A percentile compares a stretch with the other conserved stretches of the same genome.
These are phyloP conservation scores for Hanseniaspora mollemarum DNA, from an alignment of 805 yeast species.

Conservation along the genomic window DNA sequence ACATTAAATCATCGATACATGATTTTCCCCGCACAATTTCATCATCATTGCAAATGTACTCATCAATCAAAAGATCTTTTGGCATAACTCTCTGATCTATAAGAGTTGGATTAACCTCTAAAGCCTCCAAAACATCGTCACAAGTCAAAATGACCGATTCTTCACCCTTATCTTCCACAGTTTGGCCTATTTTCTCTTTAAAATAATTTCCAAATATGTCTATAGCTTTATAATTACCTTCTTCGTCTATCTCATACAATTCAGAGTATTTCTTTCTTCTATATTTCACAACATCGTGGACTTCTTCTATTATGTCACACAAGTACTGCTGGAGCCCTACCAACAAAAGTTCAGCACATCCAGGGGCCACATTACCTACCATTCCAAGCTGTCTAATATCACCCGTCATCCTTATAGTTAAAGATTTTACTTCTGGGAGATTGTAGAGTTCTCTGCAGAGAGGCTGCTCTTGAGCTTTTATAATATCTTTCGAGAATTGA, in stretches of 20 bases:
- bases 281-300: slow-evolving; percentile 59
- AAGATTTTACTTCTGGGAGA: slow-evolving; percentile 64
- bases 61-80: slow-evolving; percentile 37
- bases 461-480: slow-evolving; percentile 73
- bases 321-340: slow-evolving; percentile 77
- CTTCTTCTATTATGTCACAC: slow-evolving; percentile 59
- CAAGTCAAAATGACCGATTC: slow-evolving; percentile 34
- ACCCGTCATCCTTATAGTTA: slow-evolving; percentile 62
- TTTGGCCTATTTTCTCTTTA: slow-evolving; percentile 8
- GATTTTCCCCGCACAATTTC: slow-evolving; percentile 26
- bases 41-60: slow-evolving; percentile 48
- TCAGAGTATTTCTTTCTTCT: slow-evolving; percentile 39
- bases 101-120: slow-evolving; percentile 53
- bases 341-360: slow-evolving; percentile 62
- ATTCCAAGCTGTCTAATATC: slow-evolving; percentile 83
- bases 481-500: slow-evolving; percentile 87
- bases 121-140: slow-evolving; percentile 57
- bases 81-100: slow-evolving; percentile 58
- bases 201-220: slow-evolving; percentile 6
- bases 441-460: slow-evolving; percentile 67
- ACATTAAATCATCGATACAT: slow-evolving; percentile 29
- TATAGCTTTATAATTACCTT: slow-evolving; percentile 24
- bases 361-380: slow-evolving; percentile 65
- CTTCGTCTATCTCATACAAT: slow-evolving; percentile 28
- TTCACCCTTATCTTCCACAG: slow-evolving; percentile 13